Evolutionary conservation across 2,329 filamentous ascomycete species (phyloP).

Genomic region (Cladosporium sp.): DNA sequence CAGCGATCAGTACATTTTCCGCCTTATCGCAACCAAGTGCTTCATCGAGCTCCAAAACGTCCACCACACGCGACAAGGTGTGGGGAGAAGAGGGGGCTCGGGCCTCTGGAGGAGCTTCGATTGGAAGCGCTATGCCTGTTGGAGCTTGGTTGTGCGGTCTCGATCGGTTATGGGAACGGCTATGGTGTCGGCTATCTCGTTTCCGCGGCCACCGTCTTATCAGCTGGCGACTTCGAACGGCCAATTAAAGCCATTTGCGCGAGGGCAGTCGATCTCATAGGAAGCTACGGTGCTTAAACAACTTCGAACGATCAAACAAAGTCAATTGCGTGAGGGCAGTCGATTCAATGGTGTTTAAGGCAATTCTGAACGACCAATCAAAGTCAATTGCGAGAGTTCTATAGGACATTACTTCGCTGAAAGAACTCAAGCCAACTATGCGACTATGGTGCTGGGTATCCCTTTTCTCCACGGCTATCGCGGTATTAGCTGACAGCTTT

Average conservation of each 20-base stretch:
- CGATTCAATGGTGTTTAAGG: not conserved
- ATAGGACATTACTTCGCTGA: not conserved
- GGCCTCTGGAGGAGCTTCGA: not conserved
- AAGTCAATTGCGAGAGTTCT: not conserved
- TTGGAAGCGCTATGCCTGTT: conserved; percentile 7
- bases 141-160: not conserved
- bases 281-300: not conserved
- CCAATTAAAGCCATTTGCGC: not conserved
- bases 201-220: not conserved
- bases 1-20: not conserved
- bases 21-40: conserved; percentile 11
- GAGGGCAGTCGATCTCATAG: not conserved
- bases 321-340: not conserved
- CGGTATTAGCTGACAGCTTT: conserved; percentile 1
- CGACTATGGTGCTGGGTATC: not conserved
- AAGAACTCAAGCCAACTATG: not conserved
- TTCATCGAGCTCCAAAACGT: conserved; percentile 16
- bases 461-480: not conserved
- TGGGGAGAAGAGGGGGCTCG: conserved; percentile 10
- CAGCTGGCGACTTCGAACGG: conserved; percentile 7
- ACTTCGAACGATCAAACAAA: not conserved
- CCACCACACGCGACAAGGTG: conserved; percentile 13
- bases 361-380: not conserved
- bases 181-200: not conserved
- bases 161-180: conserved; percentile 8